Conservation (phyloP, 768 basidiomycete genomes). For the Russula lepida region DNA sequence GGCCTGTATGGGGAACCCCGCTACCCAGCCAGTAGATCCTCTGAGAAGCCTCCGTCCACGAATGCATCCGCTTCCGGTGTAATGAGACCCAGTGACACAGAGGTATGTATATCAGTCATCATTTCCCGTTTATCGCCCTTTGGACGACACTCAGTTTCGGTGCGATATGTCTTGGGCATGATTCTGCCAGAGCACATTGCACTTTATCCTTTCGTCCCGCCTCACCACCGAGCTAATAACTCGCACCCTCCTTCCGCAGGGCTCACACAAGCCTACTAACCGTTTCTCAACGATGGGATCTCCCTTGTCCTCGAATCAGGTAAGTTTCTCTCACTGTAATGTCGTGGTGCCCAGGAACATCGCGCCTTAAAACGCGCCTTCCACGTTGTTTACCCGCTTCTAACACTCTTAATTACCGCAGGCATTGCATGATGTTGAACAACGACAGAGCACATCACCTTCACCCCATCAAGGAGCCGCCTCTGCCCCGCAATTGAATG, state of each 20-base stretch:
- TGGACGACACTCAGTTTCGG: neutral
- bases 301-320: constrained; percentile 4
- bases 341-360: neutral
- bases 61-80: neutral
- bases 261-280: neutral
- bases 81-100: neutral
- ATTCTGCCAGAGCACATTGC: neutral
- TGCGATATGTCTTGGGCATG: neutral
- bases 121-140: neutral
- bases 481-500: neutral
- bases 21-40: neutral
- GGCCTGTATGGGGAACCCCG: neutral
- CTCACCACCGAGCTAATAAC: neutral
- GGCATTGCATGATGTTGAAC: constrained; percentile 1
- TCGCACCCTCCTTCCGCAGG: neutral
- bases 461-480: neutral
- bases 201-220: neutral
- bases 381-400: constrained; percentile 6
- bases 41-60: neutral
- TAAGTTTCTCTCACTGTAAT: constrained; percentile 10
- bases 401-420: constrained; percentile 8
- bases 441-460: neutral
- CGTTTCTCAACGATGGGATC: neutral
- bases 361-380: neutral
- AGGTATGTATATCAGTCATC: constrained; percentile 6